Evolutionary conservation across 306 rosid species (phyloP), one percentile per base, ranked within the genome.

Genomic region (Lablab purpureus): DNA sequence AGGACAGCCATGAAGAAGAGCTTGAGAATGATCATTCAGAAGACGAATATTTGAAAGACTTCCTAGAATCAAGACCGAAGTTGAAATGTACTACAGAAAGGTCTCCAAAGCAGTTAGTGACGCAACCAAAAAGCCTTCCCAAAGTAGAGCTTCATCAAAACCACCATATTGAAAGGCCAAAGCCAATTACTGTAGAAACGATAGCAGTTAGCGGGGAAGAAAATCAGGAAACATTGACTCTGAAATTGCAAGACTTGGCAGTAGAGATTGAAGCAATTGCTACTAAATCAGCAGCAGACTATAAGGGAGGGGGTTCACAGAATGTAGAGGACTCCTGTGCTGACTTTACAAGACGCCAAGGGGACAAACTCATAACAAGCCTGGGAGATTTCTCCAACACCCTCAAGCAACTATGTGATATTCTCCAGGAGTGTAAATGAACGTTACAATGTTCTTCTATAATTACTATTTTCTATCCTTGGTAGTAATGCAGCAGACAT

Each of bases 201-300:
- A 51, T 64, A 65, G 71, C 80, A 28, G 40, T 40, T 50, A 47
- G 23, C 66, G 36, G 62, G 37, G 87, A 80, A 59, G 89, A 59
- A 80, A 60, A 72, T 17, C 73, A 80, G 71, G 81, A 80, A 80
- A 67, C 46, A 22, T 34, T 83, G 85, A 37, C 80, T 25, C 72
- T 83, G 83, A 83, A 86, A 52, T 83, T 86, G 85, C 87, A 76
- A 64, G 85, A 67, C 25, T 80, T 86, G 52, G 89, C 87, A 15
- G 75, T 76, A 27, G 79, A 83, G 47, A 77, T 86, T 41, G 74
- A 80, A 72, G 87, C 64, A 5, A 59, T 80, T 60, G 71, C 63
- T 67, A 17, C 60, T 59, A 85, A 86, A 83, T 80, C 89, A 28
- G 85, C 87, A n/a, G 78, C 64, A 10, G 78, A 83, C 25, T 63